Evolutionary conservation across 352 stramenopile species (phyloP), one percentile per base, ranked within the genome.

Genomic region (Phytophthora megakarya): DNA sequence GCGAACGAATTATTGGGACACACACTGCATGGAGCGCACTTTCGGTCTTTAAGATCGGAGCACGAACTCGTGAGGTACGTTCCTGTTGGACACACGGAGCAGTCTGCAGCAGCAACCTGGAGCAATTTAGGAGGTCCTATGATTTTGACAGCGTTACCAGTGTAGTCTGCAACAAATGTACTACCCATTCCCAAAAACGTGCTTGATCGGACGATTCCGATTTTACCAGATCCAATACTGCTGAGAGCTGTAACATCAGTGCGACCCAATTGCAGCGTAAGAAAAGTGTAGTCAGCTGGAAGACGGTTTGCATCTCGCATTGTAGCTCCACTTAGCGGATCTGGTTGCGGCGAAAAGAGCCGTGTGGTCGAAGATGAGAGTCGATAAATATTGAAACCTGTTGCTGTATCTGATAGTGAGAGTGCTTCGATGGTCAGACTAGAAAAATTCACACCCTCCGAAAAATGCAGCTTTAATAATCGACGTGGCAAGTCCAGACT

Each of bases 381-480:
- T 0, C 40, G 51, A 45, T 73, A 80, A n/a, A 73, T 18, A 25
- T 85, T 65, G 0, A 72, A 61, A 8, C 55, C 73, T 1, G 26
- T 52, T 2, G 60, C 42, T 5, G 73, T 77, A 21, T 90, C 75
- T 0, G 80, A 77, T 32, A 94, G 70, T 3, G 61, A 50, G 0
- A 94, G 35, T 0, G 67, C 52, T 1, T 77, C 62, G 30, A 89
- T 61, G 6, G 64, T 53, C 4, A 84, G 48, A 1, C 35, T 79
- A 3, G 53, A 26, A 19, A 59, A 70, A 45, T 92, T 47, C 25
- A 94, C 78, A 1, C 83, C 70, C 49, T 94, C 79, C 0, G 80
- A 89, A 63, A 94, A 92, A 30, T 67, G 80, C 15, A 94, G 47
- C 48, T 88, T 89, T 8, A 92, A 18, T 11, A 92, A 57, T 49